Evolutionary conservation across 176 grass and related monocot species (phyloP), one percentile per base, ranked within the genome.

Genomic region (Dactylis glomerata): DNA sequence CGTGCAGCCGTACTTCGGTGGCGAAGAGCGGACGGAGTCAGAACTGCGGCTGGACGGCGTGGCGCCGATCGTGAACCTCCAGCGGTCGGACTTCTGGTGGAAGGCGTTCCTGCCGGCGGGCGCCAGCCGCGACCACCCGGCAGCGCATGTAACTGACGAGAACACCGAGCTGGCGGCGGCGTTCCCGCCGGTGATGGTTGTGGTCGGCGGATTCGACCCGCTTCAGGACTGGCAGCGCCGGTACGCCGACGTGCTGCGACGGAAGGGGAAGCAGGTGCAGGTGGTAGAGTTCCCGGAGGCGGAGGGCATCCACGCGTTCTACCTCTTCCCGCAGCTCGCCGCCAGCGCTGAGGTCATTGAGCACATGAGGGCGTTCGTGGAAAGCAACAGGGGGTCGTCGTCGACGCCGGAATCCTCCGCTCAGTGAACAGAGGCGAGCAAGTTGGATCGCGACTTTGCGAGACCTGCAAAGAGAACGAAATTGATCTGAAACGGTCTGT

Each of bases 1-100:
- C 0, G 40, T 97, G 28, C 94, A 92, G 75, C 87, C 94, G 0
- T 94, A 44, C 81, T 94, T 97, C 84, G 94, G 94, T 0, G 94
- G 91, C 23, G 73, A 87, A 77, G 94, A 89, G 88, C 68, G 79
- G 30, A 89, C 86, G 2, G 57, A 58, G 2, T 57, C 86, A 5
- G 91, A 93, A 80, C 46, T 46, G 55, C 7, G 73, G 30, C 86
- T 91, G 62, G 80, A 87, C 5, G 75, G 76, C 71, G 73, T 71
- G 80, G 84, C 49, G 38, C 88, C 89, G 32, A 67, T 93, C 31
- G 91, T 90, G 32, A 90, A 41, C 78, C 34, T 80, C 44, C 57
- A 73, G 1, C 85, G 66, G 28, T 58, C 77, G 0, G 88, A 93
- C 31, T 96, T 89, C 68, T 75, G 58, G 77, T 91, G 94, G 91